These are phyloP conservation scores for Phytophthora sp. DNA, from an alignment of 352 stramenopile species.

Conservation along the genomic window DNA sequence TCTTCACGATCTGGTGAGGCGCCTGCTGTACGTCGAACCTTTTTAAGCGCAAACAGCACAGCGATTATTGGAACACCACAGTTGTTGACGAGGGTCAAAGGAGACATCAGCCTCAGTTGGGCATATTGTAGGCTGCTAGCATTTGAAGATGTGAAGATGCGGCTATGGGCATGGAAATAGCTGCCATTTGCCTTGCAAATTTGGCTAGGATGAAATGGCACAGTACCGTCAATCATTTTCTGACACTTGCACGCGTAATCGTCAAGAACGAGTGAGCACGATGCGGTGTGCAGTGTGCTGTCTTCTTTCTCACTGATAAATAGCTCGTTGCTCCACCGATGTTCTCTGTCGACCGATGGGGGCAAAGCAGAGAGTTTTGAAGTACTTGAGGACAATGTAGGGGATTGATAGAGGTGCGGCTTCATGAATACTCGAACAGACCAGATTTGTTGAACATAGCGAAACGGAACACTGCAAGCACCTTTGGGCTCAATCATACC, in stretches of 20 bases:
- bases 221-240: constrained; percentile 78
- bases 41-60: constrained; percentile 85
- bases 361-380: constrained; percentile 15
- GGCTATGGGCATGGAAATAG: constrained; percentile 72
- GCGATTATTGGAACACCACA: constrained; percentile 70
- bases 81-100: constrained; percentile 81
- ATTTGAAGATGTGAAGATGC: constrained; percentile 72
- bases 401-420: constrained; percentile 36
- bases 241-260: constrained; percentile 82
- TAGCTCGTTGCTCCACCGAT: constrained; percentile 86
- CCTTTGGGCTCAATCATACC: constrained; percentile 69
- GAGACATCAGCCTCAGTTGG: constrained; percentile 67
- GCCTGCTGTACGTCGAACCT: constrained; percentile 56
- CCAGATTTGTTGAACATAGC: constrained; percentile 57
- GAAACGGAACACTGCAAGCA: constrained; percentile 71
- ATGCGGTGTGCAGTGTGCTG: constrained; percentile 59
- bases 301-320: constrained; percentile 77
- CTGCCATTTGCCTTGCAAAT: constrained; percentile 73
- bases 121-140: constrained; percentile 70
- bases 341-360: constrained; percentile 36
- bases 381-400: background rate
- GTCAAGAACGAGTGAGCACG: constrained; percentile 69
- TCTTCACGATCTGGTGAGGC: constrained; percentile 64
- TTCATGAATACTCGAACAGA: constrained; percentile 71
- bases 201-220: constrained; percentile 73